These are phyloP conservation scores for Zoysia matrella DNA, from an alignment of 202 grass and related monocot species.

Conservation along the genomic window DNA sequence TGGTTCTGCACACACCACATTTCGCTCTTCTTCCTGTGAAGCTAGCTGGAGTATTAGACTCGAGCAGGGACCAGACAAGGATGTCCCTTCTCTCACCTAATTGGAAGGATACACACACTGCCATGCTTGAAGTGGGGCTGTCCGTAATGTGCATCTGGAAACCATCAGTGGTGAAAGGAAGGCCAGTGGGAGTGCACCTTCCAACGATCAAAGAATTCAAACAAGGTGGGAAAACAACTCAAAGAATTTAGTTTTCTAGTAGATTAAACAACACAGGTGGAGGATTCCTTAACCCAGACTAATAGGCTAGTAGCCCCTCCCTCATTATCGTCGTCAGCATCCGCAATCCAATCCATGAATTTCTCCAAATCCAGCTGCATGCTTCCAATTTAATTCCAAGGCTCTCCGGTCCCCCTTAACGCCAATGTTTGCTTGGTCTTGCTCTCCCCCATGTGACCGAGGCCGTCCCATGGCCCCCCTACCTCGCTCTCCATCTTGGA, in stretches of 20 bases:
- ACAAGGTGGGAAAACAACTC: not conserved
- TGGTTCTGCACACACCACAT: conserved; percentile 18
- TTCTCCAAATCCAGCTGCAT: conserved; percentile 3
- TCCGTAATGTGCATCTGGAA: too few species aligned
- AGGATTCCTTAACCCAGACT: too few species aligned
- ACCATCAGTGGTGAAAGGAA: not conserved
- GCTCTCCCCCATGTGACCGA: conserved; percentile 53
- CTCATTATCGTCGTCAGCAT: not conserved
- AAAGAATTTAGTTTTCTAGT: too few species aligned
- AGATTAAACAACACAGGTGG: too few species aligned
- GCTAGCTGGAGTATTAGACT: conserved; percentile 1
- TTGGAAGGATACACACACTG: not conserved
- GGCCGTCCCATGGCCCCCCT: conserved; percentile 3
- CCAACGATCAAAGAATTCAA: conserved; percentile 30
- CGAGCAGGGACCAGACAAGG: conserved; percentile 26
- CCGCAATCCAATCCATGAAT: conserved; percentile 31
- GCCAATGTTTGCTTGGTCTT: too few species aligned
- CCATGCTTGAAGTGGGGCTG: not conserved
- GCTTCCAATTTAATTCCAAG: not conserved
- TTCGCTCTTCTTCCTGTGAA: conserved; percentile 1
- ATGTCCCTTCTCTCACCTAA: conserved; percentile 8
- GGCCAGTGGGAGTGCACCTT: not conserved
- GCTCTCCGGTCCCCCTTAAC: too few species aligned
- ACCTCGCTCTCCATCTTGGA: conserved; percentile 21
- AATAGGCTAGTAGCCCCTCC: too few species aligned